Base-by-base conservation (phyloP, 2,329 filamentous ascomycete genomes). In the Trichoderma gracile region DNA sequence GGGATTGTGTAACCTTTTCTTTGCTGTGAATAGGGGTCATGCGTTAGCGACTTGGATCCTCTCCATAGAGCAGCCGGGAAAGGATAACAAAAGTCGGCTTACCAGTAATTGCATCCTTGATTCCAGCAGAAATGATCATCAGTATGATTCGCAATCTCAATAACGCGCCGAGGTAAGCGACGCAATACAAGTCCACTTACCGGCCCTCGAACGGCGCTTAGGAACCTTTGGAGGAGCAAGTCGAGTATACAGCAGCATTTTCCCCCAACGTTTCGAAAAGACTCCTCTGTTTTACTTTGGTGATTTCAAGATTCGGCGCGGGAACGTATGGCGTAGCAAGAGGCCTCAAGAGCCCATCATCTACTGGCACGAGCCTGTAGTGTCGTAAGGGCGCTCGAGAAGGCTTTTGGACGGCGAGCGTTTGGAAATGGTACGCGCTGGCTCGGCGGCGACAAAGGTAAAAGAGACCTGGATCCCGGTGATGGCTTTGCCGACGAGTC, bases 171-270 rank as follows among this genome's bases (percentile, higher is more conserved):
- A 10, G 10, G 47, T 12, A 12, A 23, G 14, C 38, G 12, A 21
- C 12, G 45, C n/a, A 30, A 23, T 42, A 17, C 17, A 40, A 14
- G 21, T 14, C 25, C 30, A 80, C 81, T 77, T 75, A 86, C 84
- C 84, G 72, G 82, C 81, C 76, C 84, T 79, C n/a, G 85, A 87
- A 63, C 85, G 80, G 71, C 78, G 81, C 75, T 86, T 87, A 38
- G 84, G 84, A 50, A 79, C 76, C 74, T 86, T 87, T n/a, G 84
- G 82, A 53, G 80, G 74, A 65, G 84, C 84, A 56, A 82, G 74
- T 73, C 79, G 81, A n/a, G 84, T 85, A 71, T 86, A 87, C 50
- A 87, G 74, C 69, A 87, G 75, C 85, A 87, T 86, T 50, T 46
- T 53, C 42, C 25, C 25, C 58, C n/a, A n/a, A n/a, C n/a, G 30